A percentile compares a stretch with the other conserved stretches of the same genome.
These are phyloP conservation scores for Mycena sp. DNA, from an alignment of 1,284 basidiomycete species.

Conservation along the genomic window DNA sequence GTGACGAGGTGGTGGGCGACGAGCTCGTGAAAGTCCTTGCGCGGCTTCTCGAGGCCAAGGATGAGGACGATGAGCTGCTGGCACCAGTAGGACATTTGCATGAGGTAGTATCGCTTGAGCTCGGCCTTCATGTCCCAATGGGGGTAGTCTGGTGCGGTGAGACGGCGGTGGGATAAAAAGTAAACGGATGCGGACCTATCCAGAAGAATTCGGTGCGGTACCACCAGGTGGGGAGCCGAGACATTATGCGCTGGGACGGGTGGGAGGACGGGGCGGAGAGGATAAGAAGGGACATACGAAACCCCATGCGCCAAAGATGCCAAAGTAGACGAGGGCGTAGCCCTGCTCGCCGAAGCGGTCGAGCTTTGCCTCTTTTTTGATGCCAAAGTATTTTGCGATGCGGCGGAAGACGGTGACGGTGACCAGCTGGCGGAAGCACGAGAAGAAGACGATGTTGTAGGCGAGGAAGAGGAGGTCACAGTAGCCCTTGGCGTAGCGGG, in stretches of 20 bases:
- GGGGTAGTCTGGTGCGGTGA: slow-evolving; percentile 72
- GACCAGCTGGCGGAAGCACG: slow-evolving; percentile 86
- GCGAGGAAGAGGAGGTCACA: slow-evolving; percentile 85
- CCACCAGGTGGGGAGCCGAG: slow-evolving; percentile 88
- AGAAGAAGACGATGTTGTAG: slow-evolving; percentile 93
- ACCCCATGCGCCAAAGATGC: slow-evolving; percentile 77
- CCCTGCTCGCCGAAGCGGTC: slow-evolving; percentile 92
- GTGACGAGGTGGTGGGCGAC: slow-evolving; percentile 93
- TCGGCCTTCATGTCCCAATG: slow-evolving; percentile 89
- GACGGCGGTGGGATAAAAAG: neutral
- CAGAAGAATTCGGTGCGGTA: slow-evolving; percentile 87
- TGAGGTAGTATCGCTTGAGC: slow-evolving; percentile 93
- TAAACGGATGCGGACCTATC: slow-evolving; percentile 59
- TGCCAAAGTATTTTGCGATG: slow-evolving; percentile 76
- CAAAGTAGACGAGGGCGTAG: slow-evolving; percentile 89
- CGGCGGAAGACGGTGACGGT: slow-evolving; percentile 78
- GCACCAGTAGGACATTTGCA: slow-evolving; percentile 92
- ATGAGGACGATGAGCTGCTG: slow-evolving; percentile 93
- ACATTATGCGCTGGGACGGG: slow-evolving; percentile 87
- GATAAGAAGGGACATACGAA: slow-evolving; percentile 61
- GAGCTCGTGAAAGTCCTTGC: slow-evolving; percentile 92
- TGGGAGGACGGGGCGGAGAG: slow-evolving; percentile 7
- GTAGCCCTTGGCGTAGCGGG: slow-evolving; percentile 82
- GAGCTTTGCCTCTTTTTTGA: slow-evolving; percentile 74
- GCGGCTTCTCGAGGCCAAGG: slow-evolving; percentile 90